Conservation (phyloP, 2,329 filamentous ascomycete genomes). For the Stagonosporopsis rhizophila region DNA sequence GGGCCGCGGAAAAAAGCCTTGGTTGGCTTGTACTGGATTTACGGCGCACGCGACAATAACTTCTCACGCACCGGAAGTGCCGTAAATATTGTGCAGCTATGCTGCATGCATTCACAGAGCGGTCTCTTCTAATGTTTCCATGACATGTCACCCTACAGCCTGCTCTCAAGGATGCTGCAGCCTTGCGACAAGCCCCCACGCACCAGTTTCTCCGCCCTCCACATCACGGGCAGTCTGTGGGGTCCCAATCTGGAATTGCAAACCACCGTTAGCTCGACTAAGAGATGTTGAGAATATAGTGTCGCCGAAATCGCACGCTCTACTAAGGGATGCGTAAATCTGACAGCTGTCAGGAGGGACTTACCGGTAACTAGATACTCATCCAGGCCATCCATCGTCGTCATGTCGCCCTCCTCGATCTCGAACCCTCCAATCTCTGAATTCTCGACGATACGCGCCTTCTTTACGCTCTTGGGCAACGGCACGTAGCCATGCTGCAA, state of each 20-base stretch:
- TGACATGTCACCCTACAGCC: slow-evolving; percentile 12
- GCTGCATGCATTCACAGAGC: not conserved
- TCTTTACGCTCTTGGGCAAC: slow-evolving; percentile 73
- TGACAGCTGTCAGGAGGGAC: slow-evolving; percentile 18
- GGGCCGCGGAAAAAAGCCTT: slow-evolving; percentile 12
- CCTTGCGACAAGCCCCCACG: slow-evolving; percentile 32
- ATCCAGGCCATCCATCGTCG: slow-evolving; percentile 68
- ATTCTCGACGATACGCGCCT: slow-evolving; percentile 70
- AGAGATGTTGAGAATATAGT: slow-evolving; percentile 9
- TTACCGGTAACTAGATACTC: slow-evolving; percentile 71
- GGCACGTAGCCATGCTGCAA: slow-evolving; percentile 76
- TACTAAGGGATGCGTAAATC: not conserved
- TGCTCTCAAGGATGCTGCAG: slow-evolving; percentile 12
- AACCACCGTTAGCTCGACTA: slow-evolving; percentile 25
- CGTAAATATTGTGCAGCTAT: slow-evolving; percentile 6
- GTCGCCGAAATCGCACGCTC: slow-evolving; percentile 25
- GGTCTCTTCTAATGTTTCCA: slow-evolving; percentile 9
- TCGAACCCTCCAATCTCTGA: slow-evolving; percentile 66
- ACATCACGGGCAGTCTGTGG: slow-evolving; percentile 50
- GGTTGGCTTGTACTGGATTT: slow-evolving; percentile 13
- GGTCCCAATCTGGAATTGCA: slow-evolving; percentile 53
- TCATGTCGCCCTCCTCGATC: slow-evolving; percentile 70
- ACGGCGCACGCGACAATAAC: slow-evolving; percentile 10
- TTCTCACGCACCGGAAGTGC: slow-evolving; percentile 6
- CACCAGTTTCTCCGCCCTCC: slow-evolving; percentile 24